Evolutionary conservation across 208 protist species (phyloP), one percentile per base, ranked within the genome.

Genomic region (Giardia duodenalis): DNA sequence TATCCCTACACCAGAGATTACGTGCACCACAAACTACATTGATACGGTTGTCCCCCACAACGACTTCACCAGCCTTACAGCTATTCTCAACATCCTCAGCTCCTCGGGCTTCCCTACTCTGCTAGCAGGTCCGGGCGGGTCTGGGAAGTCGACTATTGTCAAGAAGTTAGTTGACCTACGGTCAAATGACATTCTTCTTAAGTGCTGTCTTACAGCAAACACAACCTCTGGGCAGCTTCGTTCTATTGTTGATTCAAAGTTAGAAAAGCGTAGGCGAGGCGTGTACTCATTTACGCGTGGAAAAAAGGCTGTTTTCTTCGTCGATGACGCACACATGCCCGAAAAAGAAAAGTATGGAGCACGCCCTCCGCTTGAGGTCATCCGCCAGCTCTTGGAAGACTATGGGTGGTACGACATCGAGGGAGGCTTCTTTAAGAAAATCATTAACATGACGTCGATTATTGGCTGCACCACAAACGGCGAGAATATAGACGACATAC

Each of bases 321-420:
- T 99, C 46, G 98, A 99, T 95, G 98, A 99, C 95, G 94, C 99
- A 87, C 99, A 99, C 95, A 99, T 99, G 98, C 98, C 98, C 4
- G 96, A 96, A 67, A 96, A 44, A 0, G 93, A 94, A 88, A 46
- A 93, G 39, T 97, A 96, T 95, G 96, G 95, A 19, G 96, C 96
- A 92, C 96, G 97, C 93, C 87, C 94, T 0, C 96, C 96, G 10
- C 94, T 96, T 46, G 97, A 97, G 93, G 94, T 97, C 47, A 92
- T 97, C 30, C 93, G 97, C 2, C 96, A 97, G 92, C 90, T 96
- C 0, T 90, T 97, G 3, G 96, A 96, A 46, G 67, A 97, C 47
- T 46, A 67, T 39, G 96, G 95, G n/a, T 95, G 97, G 92, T 97
- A 97, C 95, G 97, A 99, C 94, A 95, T 97, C 91, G 97, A 97